Evolutionary conservation across 129 eudicot species (phyloP).

Genomic region (Scalesia atractyloides): DNA sequence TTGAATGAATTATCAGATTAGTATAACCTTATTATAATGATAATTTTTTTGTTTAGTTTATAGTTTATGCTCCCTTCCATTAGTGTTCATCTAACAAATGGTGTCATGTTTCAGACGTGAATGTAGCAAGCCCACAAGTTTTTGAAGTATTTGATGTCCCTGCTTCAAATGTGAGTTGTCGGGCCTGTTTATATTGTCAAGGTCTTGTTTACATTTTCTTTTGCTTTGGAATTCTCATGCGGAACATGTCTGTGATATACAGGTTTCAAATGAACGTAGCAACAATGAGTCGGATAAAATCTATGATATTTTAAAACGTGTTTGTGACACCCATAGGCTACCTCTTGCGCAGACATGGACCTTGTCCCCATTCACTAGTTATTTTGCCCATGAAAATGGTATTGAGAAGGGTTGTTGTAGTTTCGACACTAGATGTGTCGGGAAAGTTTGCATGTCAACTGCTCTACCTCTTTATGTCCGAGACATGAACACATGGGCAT

Average conservation of each 20-base stretch:
- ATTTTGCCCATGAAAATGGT: not conserved
- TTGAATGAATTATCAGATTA: no score
- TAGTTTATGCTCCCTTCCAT: not conserved
- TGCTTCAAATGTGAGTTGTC: slow-evolving; percentile 3
- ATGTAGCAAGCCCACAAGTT: not conserved
- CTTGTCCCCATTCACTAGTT: not conserved
- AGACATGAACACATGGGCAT: slow-evolving; percentile 13
- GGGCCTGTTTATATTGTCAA: no score
- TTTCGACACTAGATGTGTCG: slow-evolving; percentile 2
- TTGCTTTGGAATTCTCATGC: not conserved
- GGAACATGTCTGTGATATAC: not conserved
- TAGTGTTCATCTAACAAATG: not conserved
- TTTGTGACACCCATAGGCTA: not conserved
- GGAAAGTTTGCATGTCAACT: slow-evolving; percentile 15
- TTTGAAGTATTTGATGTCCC: slow-evolving; percentile 6
- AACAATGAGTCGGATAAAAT: not conserved
- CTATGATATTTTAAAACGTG: not conserved
- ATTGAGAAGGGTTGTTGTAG: not conserved
- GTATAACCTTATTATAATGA: no score
- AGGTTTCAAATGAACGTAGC: not conserved
- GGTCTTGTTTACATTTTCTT: not conserved
- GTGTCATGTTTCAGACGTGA: not conserved
- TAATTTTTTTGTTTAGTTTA: not conserved
- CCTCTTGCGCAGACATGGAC: slow-evolving; percentile 23
- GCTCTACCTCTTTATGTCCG: slow-evolving; percentile 4